Base-by-base conservation (phyloP, 2,329 filamentous ascomycete genomes). In the Fusarium tanahbumbuense region DNA sequence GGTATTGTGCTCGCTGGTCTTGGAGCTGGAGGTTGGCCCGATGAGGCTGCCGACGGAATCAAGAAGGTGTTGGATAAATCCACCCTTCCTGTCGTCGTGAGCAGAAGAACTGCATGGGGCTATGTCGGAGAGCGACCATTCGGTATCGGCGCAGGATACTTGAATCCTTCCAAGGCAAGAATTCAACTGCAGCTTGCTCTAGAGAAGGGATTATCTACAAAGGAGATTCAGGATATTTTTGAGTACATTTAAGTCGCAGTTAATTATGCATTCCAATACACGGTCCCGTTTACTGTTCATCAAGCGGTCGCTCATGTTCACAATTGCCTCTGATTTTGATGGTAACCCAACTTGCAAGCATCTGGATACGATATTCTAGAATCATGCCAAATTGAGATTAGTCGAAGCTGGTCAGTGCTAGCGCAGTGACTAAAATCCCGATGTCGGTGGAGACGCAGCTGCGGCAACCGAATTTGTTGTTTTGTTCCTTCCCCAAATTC, bases 1-100 rank as follows among this genome's bases (percentile, higher is more conserved):
- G 87, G 87, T 0, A 80, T 89, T 8, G 85, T 89, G 0, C 83
- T 85, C 9, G 87, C 86, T 0, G 86, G 86, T 18, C 81, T 86
- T 32, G 87, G 87, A 1, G 85, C 85, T 1, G 87, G 87, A 8
- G 82, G 83, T 0, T 82, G 85, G 77, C 81, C 81, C 0, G 73
- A 75, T 0, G 70, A 73, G 8, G 83, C 82, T 5, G 64, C 69
- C 3, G 56, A 74, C 7, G 82, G 79, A 6, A 79, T 86, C 1
- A 76, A 83, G 46, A 76, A 78, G 8, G 71, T 86, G 1, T 81
- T 83, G 52, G 80, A 82, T 62, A 80, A 80, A 15, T 83, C 83
- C 9, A 77, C 78, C 2, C 53, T 77, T 11, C 83, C 85, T 1
- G 81, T 88, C 4, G 81, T 89, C 0, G 81, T 83, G 6, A 86